phyloP scores from a whole-genome alignment of 2,329 filamentous ascomycete species.

The Sporothrix sp. region DNA sequence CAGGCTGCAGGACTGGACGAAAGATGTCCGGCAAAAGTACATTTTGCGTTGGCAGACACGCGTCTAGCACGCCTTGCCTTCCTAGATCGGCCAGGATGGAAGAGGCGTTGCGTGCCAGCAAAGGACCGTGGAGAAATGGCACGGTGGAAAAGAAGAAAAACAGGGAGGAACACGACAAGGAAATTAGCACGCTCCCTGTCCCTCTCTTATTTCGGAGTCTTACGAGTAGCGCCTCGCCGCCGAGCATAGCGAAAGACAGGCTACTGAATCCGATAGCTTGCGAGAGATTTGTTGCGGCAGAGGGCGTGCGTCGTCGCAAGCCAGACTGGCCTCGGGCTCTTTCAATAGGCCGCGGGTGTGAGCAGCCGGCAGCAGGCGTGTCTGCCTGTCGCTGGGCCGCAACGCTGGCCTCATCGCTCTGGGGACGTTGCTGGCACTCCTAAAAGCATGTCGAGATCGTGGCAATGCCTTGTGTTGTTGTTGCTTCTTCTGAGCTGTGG shows the following conservation, averaged over 20 bases:
- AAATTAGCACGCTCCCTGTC: slow-evolving; percentile 2
- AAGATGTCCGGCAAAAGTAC: background rate
- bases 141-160: background rate
- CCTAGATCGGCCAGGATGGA: background rate
- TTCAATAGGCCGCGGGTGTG: background rate
- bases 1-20: background rate
- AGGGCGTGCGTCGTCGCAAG: background rate
- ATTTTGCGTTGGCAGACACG: background rate
- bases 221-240: slow-evolving; percentile 2
- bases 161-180: background rate
- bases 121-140: background rate
- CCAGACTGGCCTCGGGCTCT: slow-evolving; percentile 2
- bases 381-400: no score
- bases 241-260: background rate
- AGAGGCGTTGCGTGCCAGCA: background rate
- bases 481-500: background rate
- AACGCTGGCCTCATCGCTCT: no score
- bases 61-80: background rate
- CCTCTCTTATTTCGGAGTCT: background rate
- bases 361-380: background rate
- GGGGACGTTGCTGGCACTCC: background rate
- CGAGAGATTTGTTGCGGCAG: background rate
- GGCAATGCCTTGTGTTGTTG: background rate
- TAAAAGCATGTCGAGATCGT: background rate
- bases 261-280: background rate